Evolutionary conservation across 1,284 basidiomycete genomes (phyloP).

Genomic region (Chiua sp.): DNA sequence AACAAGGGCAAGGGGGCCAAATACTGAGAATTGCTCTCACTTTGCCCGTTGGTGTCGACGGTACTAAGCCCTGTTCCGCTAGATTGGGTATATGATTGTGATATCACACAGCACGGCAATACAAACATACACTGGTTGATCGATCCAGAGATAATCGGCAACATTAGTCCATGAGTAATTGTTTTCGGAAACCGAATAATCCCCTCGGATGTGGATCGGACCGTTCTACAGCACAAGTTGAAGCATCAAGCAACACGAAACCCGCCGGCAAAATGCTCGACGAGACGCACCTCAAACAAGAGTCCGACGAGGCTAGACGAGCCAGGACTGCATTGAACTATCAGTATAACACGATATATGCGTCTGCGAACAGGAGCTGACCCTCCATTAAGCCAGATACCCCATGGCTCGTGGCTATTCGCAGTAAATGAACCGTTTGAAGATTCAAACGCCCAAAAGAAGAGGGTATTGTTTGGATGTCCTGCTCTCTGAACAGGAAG

Average conservation of each 20-base stretch:
- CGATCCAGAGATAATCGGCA: constrained; percentile 73
- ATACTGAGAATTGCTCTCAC: constrained; percentile 38
- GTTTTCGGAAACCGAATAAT: constrained; percentile 55
- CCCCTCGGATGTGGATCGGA: constrained; percentile 57
- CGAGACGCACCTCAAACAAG: constrained; percentile 59
- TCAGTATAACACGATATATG: constrained; percentile 1
- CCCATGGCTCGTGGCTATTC: constrained; percentile 59
- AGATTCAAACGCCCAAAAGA: constrained; percentile 72
- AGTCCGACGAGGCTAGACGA: constrained; percentile 69
- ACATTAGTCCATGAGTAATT: constrained; percentile 61
- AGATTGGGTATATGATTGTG: constrained; percentile 12
- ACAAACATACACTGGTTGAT: constrained; percentile 67
- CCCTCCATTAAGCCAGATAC: constrained; percentile 79
- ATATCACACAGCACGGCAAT: neutral
- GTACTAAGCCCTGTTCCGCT: constrained; percentile 72
- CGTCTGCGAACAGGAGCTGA: constrained; percentile 39
- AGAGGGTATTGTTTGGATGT: constrained; percentile 68
- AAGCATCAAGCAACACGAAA: too few species aligned
- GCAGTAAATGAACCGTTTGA: constrained; percentile 62
- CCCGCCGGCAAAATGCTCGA: too few species aligned
- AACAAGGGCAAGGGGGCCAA: neutral
- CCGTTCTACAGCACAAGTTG: constrained; percentile 55
- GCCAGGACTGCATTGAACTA: constrained; percentile 53
- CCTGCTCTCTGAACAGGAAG: constrained; percentile 63
- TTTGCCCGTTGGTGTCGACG: constrained; percentile 59